Conservation (phyloP, 495 filamentous ascomycete species). For the Penicillium pulvis region DNA sequence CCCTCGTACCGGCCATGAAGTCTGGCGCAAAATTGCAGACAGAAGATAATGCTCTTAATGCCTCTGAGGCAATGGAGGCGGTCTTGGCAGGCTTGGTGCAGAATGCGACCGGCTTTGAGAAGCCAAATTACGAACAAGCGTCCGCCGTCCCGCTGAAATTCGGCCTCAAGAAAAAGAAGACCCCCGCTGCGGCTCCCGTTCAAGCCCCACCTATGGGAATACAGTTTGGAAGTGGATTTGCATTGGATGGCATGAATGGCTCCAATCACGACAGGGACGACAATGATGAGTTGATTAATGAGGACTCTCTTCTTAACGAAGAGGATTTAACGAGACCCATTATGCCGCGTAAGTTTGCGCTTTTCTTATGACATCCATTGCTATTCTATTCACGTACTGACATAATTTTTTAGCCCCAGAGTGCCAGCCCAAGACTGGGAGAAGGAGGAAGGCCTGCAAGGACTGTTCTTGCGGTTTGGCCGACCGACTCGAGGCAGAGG, state of each 20-base stretch:
- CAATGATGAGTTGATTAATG: conserved; percentile 85
- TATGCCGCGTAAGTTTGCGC: conserved; percentile 66
- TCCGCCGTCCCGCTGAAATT: conserved; percentile 74
- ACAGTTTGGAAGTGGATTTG: conserved; percentile 47
- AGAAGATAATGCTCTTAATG: conserved; percentile 65
- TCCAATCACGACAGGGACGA: conserved; percentile 50
- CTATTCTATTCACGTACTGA: conserved; percentile 13
- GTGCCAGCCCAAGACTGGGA: conserved; percentile 85
- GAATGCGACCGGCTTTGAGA: conserved; percentile 63
- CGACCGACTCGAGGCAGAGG: conserved; percentile 76
- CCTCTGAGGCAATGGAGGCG: conserved; percentile 58
- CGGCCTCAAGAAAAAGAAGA: conserved; percentile 64
- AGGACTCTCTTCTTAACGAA: conserved; percentile 80
- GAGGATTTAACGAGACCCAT: conserved; percentile 75
- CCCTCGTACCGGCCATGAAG: conserved; percentile 68
- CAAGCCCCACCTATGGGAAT: conserved; percentile 22
- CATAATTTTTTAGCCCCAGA: conserved; percentile 61
- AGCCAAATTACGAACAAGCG: conserved; percentile 64
- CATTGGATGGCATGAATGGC: conserved; percentile 39
- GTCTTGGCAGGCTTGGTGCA: conserved; percentile 81
- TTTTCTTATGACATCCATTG: neutral
- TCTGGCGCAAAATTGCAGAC: conserved; percentile 67
- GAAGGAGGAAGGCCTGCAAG: conserved; percentile 91
- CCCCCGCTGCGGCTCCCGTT: conserved; percentile 27
- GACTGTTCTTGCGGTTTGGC: conserved; percentile 95